A percentile compares a stretch with the other conserved stretches of the same genome.
Evolutionary conservation across 78 protist genomes (phyloP).

Genomic region (Mantamonas sphyraenae): DNA sequence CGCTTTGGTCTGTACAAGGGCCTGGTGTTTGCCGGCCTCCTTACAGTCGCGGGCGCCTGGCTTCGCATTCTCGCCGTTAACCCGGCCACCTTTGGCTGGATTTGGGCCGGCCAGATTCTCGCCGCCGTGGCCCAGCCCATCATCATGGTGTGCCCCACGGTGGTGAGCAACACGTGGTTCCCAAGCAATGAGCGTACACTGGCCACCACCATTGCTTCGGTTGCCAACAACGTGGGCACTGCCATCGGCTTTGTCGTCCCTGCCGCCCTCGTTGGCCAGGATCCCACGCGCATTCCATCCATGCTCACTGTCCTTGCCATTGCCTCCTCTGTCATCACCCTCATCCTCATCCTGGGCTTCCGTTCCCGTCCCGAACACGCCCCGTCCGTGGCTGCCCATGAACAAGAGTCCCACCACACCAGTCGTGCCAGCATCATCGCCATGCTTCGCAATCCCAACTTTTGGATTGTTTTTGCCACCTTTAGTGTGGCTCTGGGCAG

Average conservation of each 20-base stretch:
- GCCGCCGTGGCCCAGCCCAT: slow-evolving; percentile 7
- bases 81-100: neutral
- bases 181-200: neutral
- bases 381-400: neutral
- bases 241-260: slow-evolving; percentile 13
- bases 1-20: too few relatives aligned
- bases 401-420: neutral
- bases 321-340: neutral
- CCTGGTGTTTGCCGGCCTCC: too few relatives aligned
- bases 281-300: neutral
- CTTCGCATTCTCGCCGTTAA: neutral
- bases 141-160: neutral
- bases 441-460: neutral
- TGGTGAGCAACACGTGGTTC: slow-evolving; percentile 4
- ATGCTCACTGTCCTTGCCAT: neutral
- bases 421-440: neutral
- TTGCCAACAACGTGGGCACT: neutral
- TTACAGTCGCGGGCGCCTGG: neutral
- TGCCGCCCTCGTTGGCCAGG: neutral
- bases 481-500: neutral
- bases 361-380: neutral
- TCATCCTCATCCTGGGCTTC: neutral
- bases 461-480: neutral
- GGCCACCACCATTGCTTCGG: slow-evolving; percentile 8
- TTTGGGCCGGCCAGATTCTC: neutral